phyloP scores from a whole-genome alignment of 1,284 basidiomycete genomes.

The Pseudozyma thailandica region DNA sequence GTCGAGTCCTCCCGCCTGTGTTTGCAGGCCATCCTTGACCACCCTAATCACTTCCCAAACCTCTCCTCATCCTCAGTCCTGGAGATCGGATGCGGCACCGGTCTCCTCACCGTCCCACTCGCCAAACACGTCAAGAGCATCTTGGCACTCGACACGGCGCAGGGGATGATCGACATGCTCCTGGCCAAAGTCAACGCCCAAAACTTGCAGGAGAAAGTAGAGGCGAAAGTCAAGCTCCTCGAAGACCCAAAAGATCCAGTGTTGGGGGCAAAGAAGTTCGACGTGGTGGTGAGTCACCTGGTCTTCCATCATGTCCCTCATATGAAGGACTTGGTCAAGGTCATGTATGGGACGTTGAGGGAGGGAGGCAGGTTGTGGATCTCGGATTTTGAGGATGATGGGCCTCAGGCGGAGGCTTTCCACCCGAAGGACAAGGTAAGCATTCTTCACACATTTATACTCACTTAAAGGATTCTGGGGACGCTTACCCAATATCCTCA shows the following conservation, averaged over 20 bases:
- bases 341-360: slow-evolving; percentile 27
- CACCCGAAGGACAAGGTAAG: slow-evolving; percentile 49
- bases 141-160: slow-evolving; percentile 32
- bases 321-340: slow-evolving; percentile 26
- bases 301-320: slow-evolving; percentile 50
- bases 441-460: not conserved
- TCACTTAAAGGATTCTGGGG: not conserved
- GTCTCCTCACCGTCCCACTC: slow-evolving; percentile 36
- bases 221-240: slow-evolving; percentile 32
- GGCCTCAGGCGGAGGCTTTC: slow-evolving; percentile 28
- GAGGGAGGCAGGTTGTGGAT: slow-evolving; percentile 30
- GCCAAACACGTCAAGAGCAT: slow-evolving; percentile 21
- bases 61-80: slow-evolving; percentile 14
- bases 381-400: slow-evolving; percentile 41
- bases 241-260: slow-evolving; percentile 38
- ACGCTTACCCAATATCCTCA: not conserved
- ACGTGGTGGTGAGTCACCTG: slow-evolving; percentile 37
- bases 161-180: slow-evolving; percentile 49
- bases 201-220: slow-evolving; percentile 8
- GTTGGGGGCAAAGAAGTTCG: slow-evolving; percentile 21
- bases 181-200: slow-evolving; percentile 12
- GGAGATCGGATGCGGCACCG: slow-evolving; percentile 50
- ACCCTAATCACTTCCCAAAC: slow-evolving; percentile 4
- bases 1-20: slow-evolving; percentile 33
- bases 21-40: slow-evolving; percentile 22